These are phyloP conservation scores for Ostreobium quekettii DNA, from an alignment of 139 green algal species.

Conservation along the genomic window DNA sequence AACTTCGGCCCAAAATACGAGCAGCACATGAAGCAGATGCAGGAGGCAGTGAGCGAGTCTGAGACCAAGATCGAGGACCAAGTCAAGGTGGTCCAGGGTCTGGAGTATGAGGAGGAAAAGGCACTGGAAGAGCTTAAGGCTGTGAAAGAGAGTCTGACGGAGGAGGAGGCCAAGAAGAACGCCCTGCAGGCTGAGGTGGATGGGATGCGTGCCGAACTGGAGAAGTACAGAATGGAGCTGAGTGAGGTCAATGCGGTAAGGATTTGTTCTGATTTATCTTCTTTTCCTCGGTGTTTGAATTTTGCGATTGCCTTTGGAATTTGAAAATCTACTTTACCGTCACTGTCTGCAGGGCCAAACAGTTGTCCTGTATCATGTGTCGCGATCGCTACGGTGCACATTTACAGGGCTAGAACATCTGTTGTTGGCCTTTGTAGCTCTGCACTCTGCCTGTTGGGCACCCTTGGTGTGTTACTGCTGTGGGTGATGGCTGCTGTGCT, in stretches of 20 bases:
- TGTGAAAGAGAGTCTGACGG: slow-evolving; percentile 32
- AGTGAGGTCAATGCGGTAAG: slow-evolving; percentile 30
- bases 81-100: slow-evolving; percentile 20
- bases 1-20: slow-evolving; percentile 84
- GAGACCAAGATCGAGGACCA: slow-evolving; percentile 37
- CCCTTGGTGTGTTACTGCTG: too few relatives aligned
- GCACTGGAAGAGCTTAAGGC: slow-evolving; percentile 23
- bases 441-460: too few relatives aligned
- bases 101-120: slow-evolving; percentile 25
- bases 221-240: slow-evolving; percentile 35
- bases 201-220: slow-evolving; percentile 17
- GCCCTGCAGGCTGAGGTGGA: slow-evolving; percentile 28
- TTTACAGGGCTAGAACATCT: too few relatives aligned
- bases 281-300: neutral
- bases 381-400: too few relatives aligned
- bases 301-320: neutral
- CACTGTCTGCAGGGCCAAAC: too few relatives aligned
- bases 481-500: too few relatives aligned
- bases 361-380: too few relatives aligned
- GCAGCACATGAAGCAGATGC: slow-evolving; percentile 68
- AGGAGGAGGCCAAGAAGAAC: slow-evolving; percentile 49
- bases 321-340: neutral
- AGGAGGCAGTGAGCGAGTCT: slow-evolving; percentile 65
- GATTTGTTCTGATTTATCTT: neutral
- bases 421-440: too few relatives aligned